These are phyloP conservation scores for Phenoliferia sp. DNA, from an alignment of 1,284 basidiomycete species.

Conservation along the genomic window DNA sequence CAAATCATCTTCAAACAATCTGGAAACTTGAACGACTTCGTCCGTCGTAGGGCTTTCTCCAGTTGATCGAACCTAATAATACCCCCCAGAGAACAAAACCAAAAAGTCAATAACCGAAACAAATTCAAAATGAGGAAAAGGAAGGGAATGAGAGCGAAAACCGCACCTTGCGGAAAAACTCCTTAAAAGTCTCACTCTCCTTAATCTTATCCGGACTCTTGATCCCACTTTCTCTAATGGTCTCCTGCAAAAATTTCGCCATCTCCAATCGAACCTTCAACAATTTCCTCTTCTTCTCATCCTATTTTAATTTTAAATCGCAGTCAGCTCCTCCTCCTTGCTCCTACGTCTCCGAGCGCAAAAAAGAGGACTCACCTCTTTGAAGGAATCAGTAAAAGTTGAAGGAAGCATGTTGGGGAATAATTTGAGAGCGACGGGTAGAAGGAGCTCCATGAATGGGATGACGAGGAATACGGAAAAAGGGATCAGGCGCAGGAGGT, in stretches of 20 bases:
- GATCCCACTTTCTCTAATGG: constrained; percentile 86
- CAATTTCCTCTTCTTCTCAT: constrained; percentile 94
- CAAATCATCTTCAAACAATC: constrained; percentile 94
- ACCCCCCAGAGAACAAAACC: too few relatives aligned
- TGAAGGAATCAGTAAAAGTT: constrained; percentile 95
- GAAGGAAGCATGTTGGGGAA: constrained; percentile 99
- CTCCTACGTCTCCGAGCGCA: too few relatives aligned
- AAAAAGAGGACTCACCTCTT: constrained; percentile 50
- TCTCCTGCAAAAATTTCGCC: constrained; percentile 99
- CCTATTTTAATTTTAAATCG: constrained; percentile 49
- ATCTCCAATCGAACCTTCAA: constrained; percentile 93
- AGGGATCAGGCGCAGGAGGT: constrained; percentile 85
- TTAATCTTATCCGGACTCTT: constrained; percentile 78
- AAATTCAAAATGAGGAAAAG: not conserved
- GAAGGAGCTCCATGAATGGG: constrained; percentile 96
- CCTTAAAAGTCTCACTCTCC: constrained; percentile 92
- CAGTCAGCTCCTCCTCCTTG: not conserved
- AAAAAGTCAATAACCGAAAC: not conserved
- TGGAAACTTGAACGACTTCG: constrained; percentile 91
- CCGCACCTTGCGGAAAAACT: constrained; percentile 91
- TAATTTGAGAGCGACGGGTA: constrained; percentile 91
- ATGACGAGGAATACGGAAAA: constrained; percentile 94
- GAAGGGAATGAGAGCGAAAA: not conserved
- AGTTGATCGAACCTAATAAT: constrained; percentile 73
- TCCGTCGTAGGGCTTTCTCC: constrained; percentile 84